Evolutionary conservation across 2,329 filamentous ascomycete species (phyloP).

Genomic region (Penicillium italicum): DNA sequence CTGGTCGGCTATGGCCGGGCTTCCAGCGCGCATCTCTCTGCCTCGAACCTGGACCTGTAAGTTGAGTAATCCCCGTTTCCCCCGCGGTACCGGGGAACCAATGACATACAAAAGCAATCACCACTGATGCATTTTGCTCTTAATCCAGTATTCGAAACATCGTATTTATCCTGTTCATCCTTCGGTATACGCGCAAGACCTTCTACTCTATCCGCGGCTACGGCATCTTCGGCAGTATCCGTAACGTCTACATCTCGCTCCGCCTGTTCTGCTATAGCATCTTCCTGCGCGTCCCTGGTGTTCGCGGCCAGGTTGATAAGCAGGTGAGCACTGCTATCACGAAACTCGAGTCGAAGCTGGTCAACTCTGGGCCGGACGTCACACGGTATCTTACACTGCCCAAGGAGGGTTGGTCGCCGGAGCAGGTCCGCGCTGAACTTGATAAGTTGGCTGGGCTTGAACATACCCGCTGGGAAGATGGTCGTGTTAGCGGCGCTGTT

Average conservation of each 20-base stretch:
- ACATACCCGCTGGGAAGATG: slow-evolving; percentile 96
- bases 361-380: slow-evolving; percentile 66
- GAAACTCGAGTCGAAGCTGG: slow-evolving; percentile 79
- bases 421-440: slow-evolving; percentile 76
- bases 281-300: slow-evolving; percentile 81
- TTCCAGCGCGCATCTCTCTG: slow-evolving; percentile 33
- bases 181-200: slow-evolving; percentile 74
- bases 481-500: slow-evolving; percentile 87
- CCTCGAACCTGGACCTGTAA: slow-evolving; percentile 45
- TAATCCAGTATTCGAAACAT: slow-evolving; percentile 72
- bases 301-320: slow-evolving; percentile 78
- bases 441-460: slow-evolving; percentile 77
- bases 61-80: slow-evolving; percentile 19
- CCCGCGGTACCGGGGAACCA: slow-evolving; percentile 1
- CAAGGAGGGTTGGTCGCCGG: slow-evolving; percentile 75
- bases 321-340: slow-evolving; percentile 76
- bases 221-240: slow-evolving; percentile 73
- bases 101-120: not conserved
- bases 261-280: slow-evolving; percentile 75
- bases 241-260: slow-evolving; percentile 68
- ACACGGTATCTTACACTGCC: slow-evolving; percentile 74
- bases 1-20: slow-evolving; percentile 38
- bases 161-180: slow-evolving; percentile 81
- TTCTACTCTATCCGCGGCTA: slow-evolving; percentile 86
- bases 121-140: slow-evolving; percentile 1